Conservation (phyloP, 2,329 filamentous ascomycete species). For the Rasamsonia emersonii region DNA sequence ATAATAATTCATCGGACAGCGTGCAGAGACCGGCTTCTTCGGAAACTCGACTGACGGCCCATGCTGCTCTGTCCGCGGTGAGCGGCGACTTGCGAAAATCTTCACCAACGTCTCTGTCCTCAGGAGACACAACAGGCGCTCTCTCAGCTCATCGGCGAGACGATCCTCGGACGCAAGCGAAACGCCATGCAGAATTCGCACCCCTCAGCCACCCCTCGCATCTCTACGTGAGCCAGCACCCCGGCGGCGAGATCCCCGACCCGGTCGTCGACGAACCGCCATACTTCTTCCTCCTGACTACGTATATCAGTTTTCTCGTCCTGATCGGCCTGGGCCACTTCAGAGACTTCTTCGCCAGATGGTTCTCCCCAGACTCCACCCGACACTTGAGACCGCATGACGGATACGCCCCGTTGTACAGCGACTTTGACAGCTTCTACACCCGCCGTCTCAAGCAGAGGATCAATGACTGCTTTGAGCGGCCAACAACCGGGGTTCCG, state of each 20-base stretch:
- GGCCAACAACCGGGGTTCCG: constrained; percentile 82
- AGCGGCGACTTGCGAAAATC: no score
- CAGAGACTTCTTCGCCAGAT: constrained; percentile 89
- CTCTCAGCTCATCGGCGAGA: constrained; percentile 37
- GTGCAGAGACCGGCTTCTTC: no score
- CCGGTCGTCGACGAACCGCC: constrained; percentile 86
- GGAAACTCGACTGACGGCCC: no score
- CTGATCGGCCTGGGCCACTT: constrained; percentile 89
- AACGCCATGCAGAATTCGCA: constrained; percentile 78
- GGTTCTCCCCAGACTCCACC: constrained; percentile 75
- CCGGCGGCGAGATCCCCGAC: constrained; percentile 64
- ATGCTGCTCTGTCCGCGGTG: no score
- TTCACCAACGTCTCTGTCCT: no score
- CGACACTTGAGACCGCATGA: constrained; percentile 68
- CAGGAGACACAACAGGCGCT: constrained; percentile 9
- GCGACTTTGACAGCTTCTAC: constrained; percentile 97
- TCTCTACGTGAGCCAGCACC: constrained; percentile 75
- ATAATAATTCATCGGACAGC: no score
- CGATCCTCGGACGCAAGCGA: constrained; percentile 62
- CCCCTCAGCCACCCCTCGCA: constrained; percentile 69
- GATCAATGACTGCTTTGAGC: constrained; percentile 89
- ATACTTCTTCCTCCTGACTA: constrained; percentile 88
- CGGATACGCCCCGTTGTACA: constrained; percentile 87
- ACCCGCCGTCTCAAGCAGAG: constrained; percentile 79
- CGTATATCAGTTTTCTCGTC: constrained; percentile 91